A percentile compares a stretch with the other conserved stretches of the same genome.
phyloP scores from a whole-genome alignment of 371 early-diverging fungal genomes.

The Mortierella sp. region DNA sequence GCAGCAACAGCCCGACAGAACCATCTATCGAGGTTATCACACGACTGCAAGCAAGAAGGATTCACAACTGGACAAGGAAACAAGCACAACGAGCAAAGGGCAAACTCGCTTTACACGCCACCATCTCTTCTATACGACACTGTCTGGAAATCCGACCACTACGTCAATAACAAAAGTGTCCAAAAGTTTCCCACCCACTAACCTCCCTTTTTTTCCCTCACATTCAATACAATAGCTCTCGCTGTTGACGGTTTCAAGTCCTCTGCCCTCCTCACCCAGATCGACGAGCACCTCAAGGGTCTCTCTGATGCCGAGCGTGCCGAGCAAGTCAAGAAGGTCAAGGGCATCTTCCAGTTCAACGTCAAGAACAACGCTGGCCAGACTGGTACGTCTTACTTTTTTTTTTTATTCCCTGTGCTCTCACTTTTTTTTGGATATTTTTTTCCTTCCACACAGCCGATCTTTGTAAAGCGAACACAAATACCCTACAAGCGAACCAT shows the following conservation, averaged over 20 bases:
- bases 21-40: no score
- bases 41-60: no score
- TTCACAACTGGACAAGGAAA: not conserved
- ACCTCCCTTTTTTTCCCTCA: not conserved
- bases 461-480: conserved; percentile 5
- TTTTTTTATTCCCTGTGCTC: not conserved
- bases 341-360: conserved; percentile 91
- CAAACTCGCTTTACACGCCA: not conserved
- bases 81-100: not conserved
- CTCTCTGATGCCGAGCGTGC: conserved; percentile 56
- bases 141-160: not conserved
- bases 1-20: no score
- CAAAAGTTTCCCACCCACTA: not conserved
- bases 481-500: no score
- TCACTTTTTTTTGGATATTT: not conserved
- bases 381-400: conserved; percentile 25
- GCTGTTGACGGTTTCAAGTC: conserved; percentile 44
- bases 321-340: conserved; percentile 69
- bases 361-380: conserved; percentile 68
- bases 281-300: conserved; percentile 42
- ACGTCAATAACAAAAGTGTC: not conserved
- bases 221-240: conserved; percentile 17
- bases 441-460: not conserved
- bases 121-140: no score
- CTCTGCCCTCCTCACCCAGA: conserved; percentile 35